phyloP scores from a whole-genome alignment of 2,329 filamentous ascomycete species.

The Epichloe aotearoae region DNA sequence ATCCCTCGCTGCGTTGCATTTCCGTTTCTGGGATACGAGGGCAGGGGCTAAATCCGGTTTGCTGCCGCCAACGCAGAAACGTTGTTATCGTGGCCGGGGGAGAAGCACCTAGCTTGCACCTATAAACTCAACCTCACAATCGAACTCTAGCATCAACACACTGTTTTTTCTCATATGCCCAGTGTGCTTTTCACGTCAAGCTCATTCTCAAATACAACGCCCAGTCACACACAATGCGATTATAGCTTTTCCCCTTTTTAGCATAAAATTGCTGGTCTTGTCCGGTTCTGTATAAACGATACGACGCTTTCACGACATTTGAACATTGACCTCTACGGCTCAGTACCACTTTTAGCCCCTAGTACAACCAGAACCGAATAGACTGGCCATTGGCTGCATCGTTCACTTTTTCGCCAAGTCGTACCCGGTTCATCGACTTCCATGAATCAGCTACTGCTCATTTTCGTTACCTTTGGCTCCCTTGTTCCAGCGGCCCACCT shows the following conservation, averaged over 20 bases:
- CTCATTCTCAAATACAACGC: not conserved
- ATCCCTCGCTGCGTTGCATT: not conserved
- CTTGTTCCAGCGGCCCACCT: conserved; percentile 9
- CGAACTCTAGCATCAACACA: not conserved
- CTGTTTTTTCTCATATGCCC: not conserved
- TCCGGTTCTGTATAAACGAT: not conserved
- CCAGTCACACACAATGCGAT: not conserved
- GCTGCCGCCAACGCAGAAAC: not conserved
- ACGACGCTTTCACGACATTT: not conserved
- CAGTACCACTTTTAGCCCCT: not conserved
- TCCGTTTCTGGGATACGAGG: not conserved
- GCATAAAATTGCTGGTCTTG: not conserved
- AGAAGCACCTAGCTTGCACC: not conserved
- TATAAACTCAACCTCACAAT: not conserved
- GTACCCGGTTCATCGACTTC: conserved; percentile 4
- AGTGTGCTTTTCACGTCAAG: not conserved
- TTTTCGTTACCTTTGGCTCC: conserved; percentile 11
- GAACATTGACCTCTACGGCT: not conserved
- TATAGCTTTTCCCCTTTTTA: not conserved
- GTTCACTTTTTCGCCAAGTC: not conserved
- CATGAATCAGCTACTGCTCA: conserved; percentile 11
- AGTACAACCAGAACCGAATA: not conserved
- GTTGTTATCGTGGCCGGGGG: not conserved
- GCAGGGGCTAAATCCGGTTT: conserved; percentile 1
- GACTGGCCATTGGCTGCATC: not conserved